Evolutionary conservation across 164 flowering plant genomes (phyloP), one percentile per base, ranked within the genome.

Genomic region (Warburgia ugandensis): DNA sequence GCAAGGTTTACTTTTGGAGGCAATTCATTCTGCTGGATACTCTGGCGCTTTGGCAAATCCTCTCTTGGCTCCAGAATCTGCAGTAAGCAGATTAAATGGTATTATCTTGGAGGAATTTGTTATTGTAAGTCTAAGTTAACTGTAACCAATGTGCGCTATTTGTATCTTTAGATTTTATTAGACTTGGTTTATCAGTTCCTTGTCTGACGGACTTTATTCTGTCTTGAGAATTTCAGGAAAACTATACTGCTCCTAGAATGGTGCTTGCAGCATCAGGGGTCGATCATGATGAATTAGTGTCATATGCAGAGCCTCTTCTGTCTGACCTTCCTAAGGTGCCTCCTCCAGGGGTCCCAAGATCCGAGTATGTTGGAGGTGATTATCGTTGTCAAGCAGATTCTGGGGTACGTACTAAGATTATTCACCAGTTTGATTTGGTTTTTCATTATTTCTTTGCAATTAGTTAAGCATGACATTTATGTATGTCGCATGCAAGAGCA

Each of bases 211-310:
- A n/a, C 13, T 47, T 16, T 27, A 35, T 44, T 41, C n/a, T n/a
- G n/a, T 27, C 16, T 45, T 67, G 59, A 27, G 25, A 32, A 33
- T 46, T 65, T 37, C 70, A 86, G 97, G 81, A 79, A 64, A 75
- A 90, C 52, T 90, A 80, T 54, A 83, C 92, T 54, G 89, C 96
- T 56, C 76, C 92, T 20, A 67, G 97, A 37, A 79, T 90, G 71
- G 97, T 90, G 23, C 94, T 90, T 67, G 89, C 84, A 31, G 96
- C 92, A 55, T 80, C 83, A 46, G 97, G 97, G 22, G 89, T 90
- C 67, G 94, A 86, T n/a, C 96, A 86, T 59, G 85, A 84, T 36
- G 84, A 83, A 21, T 58, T 90, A 12, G 16, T 84, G 56, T 58
- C 81, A 36, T 26, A 76, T 70, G 97, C 94, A 14, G 84, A 84